Conservation (phyloP, 768 basidiomycete species). For the Dentipellis fragilis region DNA sequence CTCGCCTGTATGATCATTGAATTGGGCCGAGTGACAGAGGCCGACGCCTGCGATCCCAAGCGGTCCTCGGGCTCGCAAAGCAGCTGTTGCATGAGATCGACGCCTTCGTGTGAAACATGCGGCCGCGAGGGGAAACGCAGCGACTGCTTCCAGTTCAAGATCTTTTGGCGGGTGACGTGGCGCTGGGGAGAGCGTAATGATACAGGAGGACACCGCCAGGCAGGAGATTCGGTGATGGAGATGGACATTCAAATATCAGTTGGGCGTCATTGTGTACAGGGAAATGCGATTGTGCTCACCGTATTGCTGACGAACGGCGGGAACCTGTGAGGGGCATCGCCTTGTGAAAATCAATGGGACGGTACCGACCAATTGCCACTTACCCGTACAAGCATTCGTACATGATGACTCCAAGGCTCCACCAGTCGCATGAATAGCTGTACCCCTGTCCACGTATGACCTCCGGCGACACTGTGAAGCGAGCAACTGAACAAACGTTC, state of each 20-base stretch:
- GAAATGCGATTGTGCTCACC: constrained; percentile 31
- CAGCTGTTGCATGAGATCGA: constrained; percentile 79
- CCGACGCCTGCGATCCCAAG: constrained; percentile 64
- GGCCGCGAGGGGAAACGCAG: constrained; percentile 83
- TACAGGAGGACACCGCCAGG: background rate
- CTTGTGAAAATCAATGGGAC: too few relatives aligned
- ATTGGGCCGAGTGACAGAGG: constrained; percentile 66
- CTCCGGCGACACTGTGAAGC: constrained; percentile 70
- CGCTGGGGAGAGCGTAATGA: constrained; percentile 36
- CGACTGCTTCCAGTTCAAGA: constrained; percentile 88
- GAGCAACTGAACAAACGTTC: constrained; percentile 5
- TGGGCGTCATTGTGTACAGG: background rate
- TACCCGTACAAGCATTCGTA: constrained; percentile 92
- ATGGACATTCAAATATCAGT: background rate
- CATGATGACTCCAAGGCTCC: constrained; percentile 96
- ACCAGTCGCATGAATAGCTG: constrained; percentile 95
- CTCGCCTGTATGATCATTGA: constrained; percentile 66
- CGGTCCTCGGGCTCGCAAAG: constrained; percentile 96
- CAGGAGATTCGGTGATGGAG: background rate
- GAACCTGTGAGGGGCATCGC: constrained; percentile 40
- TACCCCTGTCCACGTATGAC: constrained; percentile 92
- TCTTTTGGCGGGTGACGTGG: constrained; percentile 93
- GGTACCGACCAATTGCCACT: constrained; percentile 17
- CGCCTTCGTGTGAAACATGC: constrained; percentile 76
- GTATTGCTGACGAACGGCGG: constrained; percentile 95